Base-by-base conservation (phyloP, 768 basidiomycete genomes). In the Tylopilus sp. region DNA sequence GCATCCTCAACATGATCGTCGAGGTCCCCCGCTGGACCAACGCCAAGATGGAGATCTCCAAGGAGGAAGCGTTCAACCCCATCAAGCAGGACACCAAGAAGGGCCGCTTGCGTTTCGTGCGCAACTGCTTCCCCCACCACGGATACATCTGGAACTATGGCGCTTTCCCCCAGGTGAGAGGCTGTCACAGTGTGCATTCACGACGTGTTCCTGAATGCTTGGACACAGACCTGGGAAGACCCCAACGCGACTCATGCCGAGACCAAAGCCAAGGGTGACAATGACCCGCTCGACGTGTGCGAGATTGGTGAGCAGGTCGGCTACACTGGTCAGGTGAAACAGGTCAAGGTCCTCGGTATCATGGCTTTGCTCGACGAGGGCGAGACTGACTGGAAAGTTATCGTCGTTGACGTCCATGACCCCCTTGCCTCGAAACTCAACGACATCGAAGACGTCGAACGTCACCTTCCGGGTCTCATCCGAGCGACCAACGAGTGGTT, bases 101-200 rank as follows among this genome's bases (percentile, higher is more conserved):
- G 75, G 92, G 92, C 64, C 91, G 88, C 67, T 76, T 98, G 71
- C 90, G 97, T 64, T 98, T 80, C 73, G 97, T 99, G 61, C 88
- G 97, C 75, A 98, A 98, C 81, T 98, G 97, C 75, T 99, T 99
- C 89, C 97, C 97, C 61, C 97, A 99, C 79, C 95, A 98, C 69
- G 95, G 97, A 33, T 95, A 98, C 80, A 94, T 99, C 79, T 99
- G 97, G 97, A 99, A 99, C 81, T 99, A 99, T 67, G 95, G 95
- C 64, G 94, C 95, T 53, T 97, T 99, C 84, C 95, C 95, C 55
- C 93, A 95, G 83, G 93, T 87, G 50, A 43, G 82, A 41, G 36
- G 20, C 17, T 41, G 15, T 10, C 40, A 3, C 36, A 26, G 38
- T 25, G 28, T 13, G 17, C 25, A 9, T 31, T 31, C 28, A 21